Percentiles rank a stretch among this genome's conserved stretches.
Conservation (phyloP, 345 rosid species). For the Aquilaria malaccensis region DNA sequence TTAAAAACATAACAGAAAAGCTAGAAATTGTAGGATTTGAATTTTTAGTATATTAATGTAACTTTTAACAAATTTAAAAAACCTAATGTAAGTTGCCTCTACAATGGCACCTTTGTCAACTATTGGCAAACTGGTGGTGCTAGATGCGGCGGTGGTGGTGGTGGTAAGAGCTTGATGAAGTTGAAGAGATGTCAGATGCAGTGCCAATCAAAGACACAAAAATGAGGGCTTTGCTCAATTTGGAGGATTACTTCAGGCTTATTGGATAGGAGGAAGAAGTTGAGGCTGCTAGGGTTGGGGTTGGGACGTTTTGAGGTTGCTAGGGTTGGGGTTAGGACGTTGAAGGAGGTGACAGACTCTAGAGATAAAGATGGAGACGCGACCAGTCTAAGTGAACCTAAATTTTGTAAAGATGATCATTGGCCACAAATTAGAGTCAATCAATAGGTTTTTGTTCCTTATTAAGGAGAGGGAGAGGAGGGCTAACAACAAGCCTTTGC, state of each 20-base stretch:
- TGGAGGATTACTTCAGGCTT: conserved; percentile 77
- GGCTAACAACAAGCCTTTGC: not conserved
- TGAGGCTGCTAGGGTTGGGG: conserved; percentile 59
- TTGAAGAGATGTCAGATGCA: conserved; percentile 52
- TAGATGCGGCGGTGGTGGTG: conserved; percentile 26
- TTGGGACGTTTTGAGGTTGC: conserved; percentile 55
- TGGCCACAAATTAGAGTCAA: conserved; percentile 60
- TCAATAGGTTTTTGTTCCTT: conserved; percentile 59
- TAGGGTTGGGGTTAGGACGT: conserved; percentile 40
- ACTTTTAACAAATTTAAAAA: too few relatives aligned
- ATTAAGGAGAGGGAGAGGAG: conserved; percentile 30
- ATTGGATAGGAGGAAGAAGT: conserved; percentile 91
- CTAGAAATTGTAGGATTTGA: too few relatives aligned
- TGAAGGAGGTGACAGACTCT: conserved; percentile 56
- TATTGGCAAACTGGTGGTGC: conserved; percentile 23
- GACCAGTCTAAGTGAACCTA: conserved; percentile 85
- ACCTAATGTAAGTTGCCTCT: too few relatives aligned
- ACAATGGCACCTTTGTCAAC: too few relatives aligned
- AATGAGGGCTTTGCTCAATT: conserved; percentile 63
- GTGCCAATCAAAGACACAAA: conserved; percentile 83
- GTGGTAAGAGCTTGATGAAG: conserved; percentile 79
- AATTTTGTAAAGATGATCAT: conserved; percentile 94
- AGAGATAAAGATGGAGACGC: conserved; percentile 51
- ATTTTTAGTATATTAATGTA: too few relatives aligned
- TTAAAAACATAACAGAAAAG: too few relatives aligned